phyloP scores from a whole-genome alignment of 331 rosid species.

The Erythrophleum ivorense region DNA sequence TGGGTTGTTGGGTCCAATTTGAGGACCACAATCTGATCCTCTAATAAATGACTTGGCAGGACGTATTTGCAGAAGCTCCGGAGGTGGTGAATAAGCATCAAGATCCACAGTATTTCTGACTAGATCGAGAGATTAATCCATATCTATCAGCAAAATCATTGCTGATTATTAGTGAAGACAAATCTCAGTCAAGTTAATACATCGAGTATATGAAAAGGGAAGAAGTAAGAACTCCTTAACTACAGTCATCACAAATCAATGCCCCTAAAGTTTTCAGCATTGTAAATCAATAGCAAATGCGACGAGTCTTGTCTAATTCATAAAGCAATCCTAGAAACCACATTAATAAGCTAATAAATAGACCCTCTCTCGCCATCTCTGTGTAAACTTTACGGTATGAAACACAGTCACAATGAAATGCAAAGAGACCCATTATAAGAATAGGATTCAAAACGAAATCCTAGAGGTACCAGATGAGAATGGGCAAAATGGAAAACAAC shows the following conservation, averaged over 20 bases:
- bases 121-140: conserved; percentile 19
- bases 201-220: not conserved
- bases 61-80: conserved; percentile 4
- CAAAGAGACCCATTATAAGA: not conserved
- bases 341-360: not conserved
- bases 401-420: not conserved
- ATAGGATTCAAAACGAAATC: not conserved
- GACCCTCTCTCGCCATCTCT: not conserved
- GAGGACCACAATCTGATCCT: conserved; percentile 3
- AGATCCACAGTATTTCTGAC: not conserved
- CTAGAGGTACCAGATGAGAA: not conserved
- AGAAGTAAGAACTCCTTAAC: not conserved
- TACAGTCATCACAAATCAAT: too few species aligned
- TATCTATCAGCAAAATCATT: conserved; percentile 13
- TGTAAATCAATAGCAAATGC: not conserved
- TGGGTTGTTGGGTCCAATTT: conserved; percentile 2
- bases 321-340: not conserved
- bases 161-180: too few species aligned
- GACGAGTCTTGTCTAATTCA: not conserved
- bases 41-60: not conserved
- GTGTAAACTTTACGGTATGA: too few species aligned
- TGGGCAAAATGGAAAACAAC: conserved; percentile 26
- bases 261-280: not conserved
- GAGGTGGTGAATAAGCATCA: conserved; percentile 17
- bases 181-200: not conserved